A percentile compares a stretch with the other conserved stretches of the same genome.
These are phyloP conservation scores for Coniochaeta sp. DNA, from an alignment of 2,329 filamentous ascomycete genomes.

Conservation along the genomic window DNA sequence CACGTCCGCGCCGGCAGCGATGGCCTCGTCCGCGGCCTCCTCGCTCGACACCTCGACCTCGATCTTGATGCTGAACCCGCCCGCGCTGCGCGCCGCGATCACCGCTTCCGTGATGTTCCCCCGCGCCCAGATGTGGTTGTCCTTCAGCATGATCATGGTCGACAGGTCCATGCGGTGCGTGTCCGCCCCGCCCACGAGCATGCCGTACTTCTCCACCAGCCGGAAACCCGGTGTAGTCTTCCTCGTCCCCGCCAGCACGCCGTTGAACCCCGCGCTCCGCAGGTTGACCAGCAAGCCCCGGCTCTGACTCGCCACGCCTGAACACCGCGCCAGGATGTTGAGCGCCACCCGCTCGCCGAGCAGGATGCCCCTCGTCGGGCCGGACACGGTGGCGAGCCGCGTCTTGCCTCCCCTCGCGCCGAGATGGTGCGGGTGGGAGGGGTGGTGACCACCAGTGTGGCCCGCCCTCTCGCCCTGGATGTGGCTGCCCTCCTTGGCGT, in stretches of 20 bases:
- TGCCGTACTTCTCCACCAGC: slow-evolving; percentile 95
- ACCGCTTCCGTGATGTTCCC: slow-evolving; percentile 84
- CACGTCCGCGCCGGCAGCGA: slow-evolving; percentile 84
- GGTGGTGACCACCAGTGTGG: too few relatives aligned
- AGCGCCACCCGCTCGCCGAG: slow-evolving; percentile 91
- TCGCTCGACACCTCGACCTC: slow-evolving; percentile 93
- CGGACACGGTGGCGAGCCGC: slow-evolving; percentile 72
- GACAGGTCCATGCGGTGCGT: slow-evolving; percentile 85
- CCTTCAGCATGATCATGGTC: slow-evolving; percentile 98
- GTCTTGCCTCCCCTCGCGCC: slow-evolving; percentile 35
- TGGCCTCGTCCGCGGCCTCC: slow-evolving; percentile 84
- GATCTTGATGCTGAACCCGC: slow-evolving; percentile 86
- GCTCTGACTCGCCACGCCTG: slow-evolving; percentile 74
- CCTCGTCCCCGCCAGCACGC: slow-evolving; percentile 84
- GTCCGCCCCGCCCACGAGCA: slow-evolving; percentile 90
- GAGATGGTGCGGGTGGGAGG: too few relatives aligned
- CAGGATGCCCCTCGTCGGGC: slow-evolving; percentile 71
- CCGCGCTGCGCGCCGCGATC: slow-evolving; percentile 71
- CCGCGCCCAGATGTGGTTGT: slow-evolving; percentile 94
- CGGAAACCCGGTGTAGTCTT: slow-evolving; percentile 97
- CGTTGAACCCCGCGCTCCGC: slow-evolving; percentile 64
- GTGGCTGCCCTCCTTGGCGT: slow-evolving; percentile 64
- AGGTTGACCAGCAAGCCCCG: slow-evolving; percentile 47
- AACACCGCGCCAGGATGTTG: slow-evolving; percentile 85
- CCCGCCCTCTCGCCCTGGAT: slow-evolving; percentile 44